Base-by-base conservation (phyloP, 768 basidiomycete genomes). In the Hygrophoropsis aurantiaca region DNA sequence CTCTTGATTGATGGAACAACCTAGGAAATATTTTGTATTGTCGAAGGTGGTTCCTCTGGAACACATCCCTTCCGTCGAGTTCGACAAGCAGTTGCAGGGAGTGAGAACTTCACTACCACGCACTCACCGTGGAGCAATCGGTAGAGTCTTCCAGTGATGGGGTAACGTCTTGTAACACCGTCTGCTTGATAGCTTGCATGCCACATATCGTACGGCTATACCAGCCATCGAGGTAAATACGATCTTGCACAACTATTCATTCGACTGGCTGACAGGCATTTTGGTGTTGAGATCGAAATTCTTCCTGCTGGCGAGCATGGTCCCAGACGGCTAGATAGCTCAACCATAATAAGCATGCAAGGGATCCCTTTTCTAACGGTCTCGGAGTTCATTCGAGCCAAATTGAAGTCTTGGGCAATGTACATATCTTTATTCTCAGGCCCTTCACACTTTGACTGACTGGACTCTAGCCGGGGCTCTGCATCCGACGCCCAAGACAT, bases 71-170 rank as follows among this genome's bases (percentile, higher is more conserved):
- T 91, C 63, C 81, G 87, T 49, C 81, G 84, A 48, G 86, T 89
- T 38, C 82, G 90, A 47, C 86, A 90, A 54, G 88, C 90, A 11
- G 61, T 88, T 44, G 67, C 80, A 24, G 79, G 78, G 23, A 82
- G 72, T 58, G 75, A 81, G 26, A 78, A 84, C 57, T 80, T 90
- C 55, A 77, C 82, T 8, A 74, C 77, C 18, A 84, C 79, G 11
- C 77, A 84, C 55, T 88, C 90, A 0, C 84, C 90, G n/a, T 91
- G 90, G 90, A 89, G 84, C 46, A 88, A 90, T 58, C 79, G 90
- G 89, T 88, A 62, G 71, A 47, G 21, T 40, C 30, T 47, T 23
- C 25, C 34, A 40, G 38, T 33, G 40, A 32, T 49, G 7, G 27
- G 25, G 18, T 24, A 38, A 4, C 26, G n/a, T 23, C 41, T 36